Percentiles rank a stretch among this genome's conserved stretches.
These are phyloP conservation scores for Rhynchospora pubera DNA, from an alignment of 176 grass and related monocot species.

Conservation along the genomic window DNA sequence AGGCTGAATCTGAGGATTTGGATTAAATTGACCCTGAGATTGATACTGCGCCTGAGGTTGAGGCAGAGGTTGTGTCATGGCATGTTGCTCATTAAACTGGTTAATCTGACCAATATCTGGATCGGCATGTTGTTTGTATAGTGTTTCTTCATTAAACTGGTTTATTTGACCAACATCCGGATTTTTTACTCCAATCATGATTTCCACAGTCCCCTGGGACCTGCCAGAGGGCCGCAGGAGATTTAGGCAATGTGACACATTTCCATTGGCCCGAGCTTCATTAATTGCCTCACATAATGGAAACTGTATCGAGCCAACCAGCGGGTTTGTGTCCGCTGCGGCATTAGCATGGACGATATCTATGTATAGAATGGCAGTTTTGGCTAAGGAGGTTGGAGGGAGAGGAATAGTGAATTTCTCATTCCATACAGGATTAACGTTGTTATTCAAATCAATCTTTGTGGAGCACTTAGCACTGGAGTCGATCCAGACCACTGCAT, in stretches of 20 bases:
- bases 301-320: constrained; percentile 49
- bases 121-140: neutral
- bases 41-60: neutral
- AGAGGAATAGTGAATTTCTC: constrained; percentile 50
- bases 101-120: neutral
- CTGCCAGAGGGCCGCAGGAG: constrained; percentile 54
- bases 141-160: neutral
- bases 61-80: neutral
- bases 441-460: constrained; percentile 33
- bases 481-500: constrained; percentile 60
- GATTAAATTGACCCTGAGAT: neutral
- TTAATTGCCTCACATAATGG: constrained; percentile 46
- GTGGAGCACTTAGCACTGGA: constrained; percentile 39
- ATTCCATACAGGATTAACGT: constrained; percentile 45
- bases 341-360: constrained; percentile 73
- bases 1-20: neutral
- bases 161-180: neutral
- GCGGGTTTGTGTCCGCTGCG: constrained; percentile 41
- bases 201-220: constrained; percentile 5
- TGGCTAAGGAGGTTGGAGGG: constrained; percentile 19
- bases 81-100: neutral
- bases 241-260: constrained; percentile 27
- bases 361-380: constrained; percentile 52
- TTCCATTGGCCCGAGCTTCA: constrained; percentile 34
- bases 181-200: constrained; percentile 5